Percentiles rank a stretch among this genome's conserved stretches.
These are phyloP conservation scores for Cadophora sp. DNA, from an alignment of 2,329 filamentous ascomycete species.

Conservation along the genomic window DNA sequence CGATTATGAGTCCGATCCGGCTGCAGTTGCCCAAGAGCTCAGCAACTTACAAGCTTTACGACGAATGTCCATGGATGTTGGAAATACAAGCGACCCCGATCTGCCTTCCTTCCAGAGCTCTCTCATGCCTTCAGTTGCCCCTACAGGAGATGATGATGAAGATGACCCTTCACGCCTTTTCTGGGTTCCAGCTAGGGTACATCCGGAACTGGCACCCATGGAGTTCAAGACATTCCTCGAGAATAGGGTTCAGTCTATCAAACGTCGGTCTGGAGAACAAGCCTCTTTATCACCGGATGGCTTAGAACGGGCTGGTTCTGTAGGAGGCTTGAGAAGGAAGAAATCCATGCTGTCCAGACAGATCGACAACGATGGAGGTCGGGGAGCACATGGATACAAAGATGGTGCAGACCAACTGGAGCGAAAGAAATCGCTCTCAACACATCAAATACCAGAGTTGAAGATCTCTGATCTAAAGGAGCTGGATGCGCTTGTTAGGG, in stretches of 20 bases:
- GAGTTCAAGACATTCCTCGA: slow-evolving; percentile 98
- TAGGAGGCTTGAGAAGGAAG: slow-evolving; percentile 76
- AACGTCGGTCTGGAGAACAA: slow-evolving; percentile 80
- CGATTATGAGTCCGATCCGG: slow-evolving; percentile 76
- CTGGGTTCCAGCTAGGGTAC: slow-evolving; percentile 94
- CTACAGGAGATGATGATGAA: slow-evolving; percentile 77
- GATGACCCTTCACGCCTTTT: slow-evolving; percentile 88
- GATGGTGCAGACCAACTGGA: slow-evolving; percentile 85
- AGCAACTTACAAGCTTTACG: slow-evolving; percentile 76
- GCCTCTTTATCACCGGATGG: slow-evolving; percentile 64
- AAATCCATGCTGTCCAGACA: slow-evolving; percentile 96
- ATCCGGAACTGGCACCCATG: slow-evolving; percentile 92
- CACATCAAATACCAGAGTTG: slow-evolving; percentile 60
- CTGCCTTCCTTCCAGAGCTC: slow-evolving; percentile 75
- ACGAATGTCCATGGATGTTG: slow-evolving; percentile 80
- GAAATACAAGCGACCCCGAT: slow-evolving; percentile 70
- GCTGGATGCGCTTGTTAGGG: slow-evolving; percentile 82
- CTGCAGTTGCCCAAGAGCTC: slow-evolving; percentile 74
- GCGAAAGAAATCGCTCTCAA: slow-evolving; percentile 70
- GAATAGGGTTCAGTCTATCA: slow-evolving; percentile 88
- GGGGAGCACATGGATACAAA: slow-evolving; percentile 68
- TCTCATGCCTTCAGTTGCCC: slow-evolving; percentile 73
- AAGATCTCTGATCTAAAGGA: slow-evolving; percentile 65
- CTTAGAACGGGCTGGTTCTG: slow-evolving; percentile 60
- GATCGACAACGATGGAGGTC: slow-evolving; percentile 74